Conservation (phyloP, 208 protist species). For the Leishmania martiniquensis region DNA sequence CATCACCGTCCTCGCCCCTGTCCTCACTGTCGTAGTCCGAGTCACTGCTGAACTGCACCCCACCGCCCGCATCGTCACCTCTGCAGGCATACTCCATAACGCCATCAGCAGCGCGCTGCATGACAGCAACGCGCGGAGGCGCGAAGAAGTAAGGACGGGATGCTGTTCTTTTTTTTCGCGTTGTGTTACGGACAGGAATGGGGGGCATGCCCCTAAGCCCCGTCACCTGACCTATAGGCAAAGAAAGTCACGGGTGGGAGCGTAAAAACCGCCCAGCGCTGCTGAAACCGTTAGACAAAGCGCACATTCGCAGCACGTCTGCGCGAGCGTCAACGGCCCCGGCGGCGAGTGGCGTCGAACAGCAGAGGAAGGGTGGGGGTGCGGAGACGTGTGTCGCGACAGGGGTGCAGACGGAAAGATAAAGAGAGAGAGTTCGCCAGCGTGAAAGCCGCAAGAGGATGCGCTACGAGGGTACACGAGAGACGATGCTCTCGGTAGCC, state of each 20-base stretch:
- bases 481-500: neutral
- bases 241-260: neutral
- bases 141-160: neutral
- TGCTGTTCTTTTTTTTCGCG: neutral
- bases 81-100: neutral
- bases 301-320: neutral
- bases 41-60: neutral
- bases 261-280: neutral
- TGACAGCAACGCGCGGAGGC: neutral
- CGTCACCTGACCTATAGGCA: no score
- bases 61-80: neutral
- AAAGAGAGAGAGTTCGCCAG: neutral
- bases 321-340: neutral
- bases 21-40: neutral
- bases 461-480: neutral
- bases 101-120: neutral
- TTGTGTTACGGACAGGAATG: neutral
- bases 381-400: no score
- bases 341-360: neutral
- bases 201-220: no score
- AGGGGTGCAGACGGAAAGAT: no score
- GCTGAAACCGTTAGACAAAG: neutral
- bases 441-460: neutral
- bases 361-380: neutral
- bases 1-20: neutral